A percentile compares a stretch with the other conserved stretches of the same genome.
These are phyloP conservation scores for Xylaria sp. DNA, from an alignment of 2,329 filamentous ascomycete species.

Conservation along the genomic window DNA sequence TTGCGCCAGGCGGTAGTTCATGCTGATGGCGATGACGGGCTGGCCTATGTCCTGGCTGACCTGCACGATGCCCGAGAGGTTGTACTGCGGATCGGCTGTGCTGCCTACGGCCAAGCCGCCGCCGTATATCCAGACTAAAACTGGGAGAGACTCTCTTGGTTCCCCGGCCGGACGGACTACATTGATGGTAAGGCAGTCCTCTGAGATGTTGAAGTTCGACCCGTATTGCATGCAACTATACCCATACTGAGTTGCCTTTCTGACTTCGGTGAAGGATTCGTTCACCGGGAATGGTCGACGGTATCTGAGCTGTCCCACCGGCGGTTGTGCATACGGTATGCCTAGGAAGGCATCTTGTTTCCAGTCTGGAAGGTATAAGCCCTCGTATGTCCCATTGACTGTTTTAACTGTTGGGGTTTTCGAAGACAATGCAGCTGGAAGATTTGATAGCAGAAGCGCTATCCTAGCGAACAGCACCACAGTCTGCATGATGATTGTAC, in stretches of 20 bases:
- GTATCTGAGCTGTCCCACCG: slow-evolving; percentile 52
- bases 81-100: slow-evolving; percentile 67
- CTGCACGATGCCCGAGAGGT: slow-evolving; percentile 70
- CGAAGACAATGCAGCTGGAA: slow-evolving; percentile 7
- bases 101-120: slow-evolving; percentile 64
- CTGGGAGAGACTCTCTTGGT: slow-evolving; percentile 52
- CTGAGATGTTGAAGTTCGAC: slow-evolving; percentile 56
- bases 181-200: slow-evolving; percentile 60
- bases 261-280: slow-evolving; percentile 53
- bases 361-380: slow-evolving; percentile 50
- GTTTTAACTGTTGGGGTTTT: slow-evolving; percentile 41
- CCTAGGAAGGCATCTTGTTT: slow-evolving; percentile 57
- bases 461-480: neutral
- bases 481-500: slow-evolving; percentile 17
- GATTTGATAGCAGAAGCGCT: slow-evolving; percentile 8
- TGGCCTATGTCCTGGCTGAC: slow-evolving; percentile 63
- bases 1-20: slow-evolving; percentile 65
- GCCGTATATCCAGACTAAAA: slow-evolving; percentile 68
- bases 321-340: slow-evolving; percentile 55
- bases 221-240: slow-evolving; percentile 61
- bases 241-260: slow-evolving; percentile 56
- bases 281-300: slow-evolving; percentile 54
- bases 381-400: slow-evolving; percentile 52
- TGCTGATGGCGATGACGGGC: slow-evolving; percentile 64
- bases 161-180: slow-evolving; percentile 56